Evolutionary conservation across 202 grass and related monocot species (phyloP), one percentile per base, ranked within the genome.

Genomic region (Zizania palustris): DNA sequence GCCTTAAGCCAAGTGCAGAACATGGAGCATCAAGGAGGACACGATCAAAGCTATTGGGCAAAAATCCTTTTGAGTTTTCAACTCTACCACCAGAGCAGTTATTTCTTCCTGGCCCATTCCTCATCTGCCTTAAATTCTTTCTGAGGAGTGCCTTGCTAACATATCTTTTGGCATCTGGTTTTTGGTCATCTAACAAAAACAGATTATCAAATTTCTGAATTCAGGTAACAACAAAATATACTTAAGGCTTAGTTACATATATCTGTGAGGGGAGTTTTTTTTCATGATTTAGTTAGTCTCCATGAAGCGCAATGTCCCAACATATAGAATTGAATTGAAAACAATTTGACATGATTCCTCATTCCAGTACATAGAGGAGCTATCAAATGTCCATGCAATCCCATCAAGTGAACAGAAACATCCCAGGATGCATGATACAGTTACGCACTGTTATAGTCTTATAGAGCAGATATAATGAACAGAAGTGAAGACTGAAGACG

Each of bases 1-100:
- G 95, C 65, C 95, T 88, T 85, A 97, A 92, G n/a, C 95, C 95
- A 72, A 97, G 91, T 20, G 95, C 95, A 90, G 95, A 97, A 86
- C 95, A 97, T 55, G 95, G 95, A 72, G 89, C 91, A 56, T 97
- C 95, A 61, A 97, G 95, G 73, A 97, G 90, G 87, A 97, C 95
- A 80, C 91, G 88, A 77, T 94, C 95, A 92, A 97, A 97, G 61
- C 87, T 94, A 72, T 93, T 85, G 41, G 95, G 95, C 37, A 58
- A 42, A 73, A 97, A 97, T 57, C 91, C 95, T 55, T 92, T 92
- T 56, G 95, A 92, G 50, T 85, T 76, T 85, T 84, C 85, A 82
- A 89, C 95, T 83, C 91, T 90, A 70, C 73, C 85, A 69, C 95
- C 95, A 21, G 84, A 86, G 73, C 67, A 82, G 75, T 97, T 91